phyloP scores from a whole-genome alignment of 2,329 filamentous ascomycete species.

The Hysterium pulicare region DNA sequence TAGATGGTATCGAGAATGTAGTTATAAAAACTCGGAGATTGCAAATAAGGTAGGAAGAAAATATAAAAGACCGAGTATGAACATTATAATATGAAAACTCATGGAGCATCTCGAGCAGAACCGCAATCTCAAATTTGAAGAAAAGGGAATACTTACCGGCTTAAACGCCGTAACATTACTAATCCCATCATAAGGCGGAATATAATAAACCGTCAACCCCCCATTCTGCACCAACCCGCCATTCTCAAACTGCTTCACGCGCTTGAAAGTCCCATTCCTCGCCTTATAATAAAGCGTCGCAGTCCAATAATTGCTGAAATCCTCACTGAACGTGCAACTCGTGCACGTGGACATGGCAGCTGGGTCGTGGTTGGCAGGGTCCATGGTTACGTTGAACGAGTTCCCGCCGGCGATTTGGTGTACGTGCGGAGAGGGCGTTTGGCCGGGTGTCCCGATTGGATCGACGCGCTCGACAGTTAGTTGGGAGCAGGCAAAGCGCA shows the following conservation, averaged over 20 bases:
- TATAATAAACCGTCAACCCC: conserved; percentile 31
- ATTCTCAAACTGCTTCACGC: conserved; percentile 26
- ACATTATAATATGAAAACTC: neutral
- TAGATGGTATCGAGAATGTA: no score
- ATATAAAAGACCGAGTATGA: no score
- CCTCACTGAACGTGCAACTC: conserved; percentile 24
- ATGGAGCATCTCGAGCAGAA: neutral
- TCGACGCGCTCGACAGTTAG: neutral
- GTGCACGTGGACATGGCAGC: conserved; percentile 22
- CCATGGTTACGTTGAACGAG: neutral
- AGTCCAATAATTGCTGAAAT: conserved; percentile 28
- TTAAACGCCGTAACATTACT: conserved; percentile 34
- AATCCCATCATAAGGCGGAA: conserved; percentile 27
- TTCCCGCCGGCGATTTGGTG: neutral
- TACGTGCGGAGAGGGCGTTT: neutral
- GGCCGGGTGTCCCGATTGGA: neutral
- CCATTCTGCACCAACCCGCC: conserved; percentile 22
- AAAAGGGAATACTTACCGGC: conserved; percentile 15
- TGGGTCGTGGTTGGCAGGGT: conserved; percentile 16
- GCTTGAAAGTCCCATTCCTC: conserved; percentile 28
- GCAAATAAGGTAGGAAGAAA: no score
- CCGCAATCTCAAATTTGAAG: neutral
- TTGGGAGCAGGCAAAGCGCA: neutral
- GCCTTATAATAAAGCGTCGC: conserved; percentile 27
- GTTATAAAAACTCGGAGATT: no score